Evolutionary conservation across 768 basidiomycete species (phyloP), one percentile per base, ranked within the genome.

Genomic region (Mycena polygramma): DNA sequence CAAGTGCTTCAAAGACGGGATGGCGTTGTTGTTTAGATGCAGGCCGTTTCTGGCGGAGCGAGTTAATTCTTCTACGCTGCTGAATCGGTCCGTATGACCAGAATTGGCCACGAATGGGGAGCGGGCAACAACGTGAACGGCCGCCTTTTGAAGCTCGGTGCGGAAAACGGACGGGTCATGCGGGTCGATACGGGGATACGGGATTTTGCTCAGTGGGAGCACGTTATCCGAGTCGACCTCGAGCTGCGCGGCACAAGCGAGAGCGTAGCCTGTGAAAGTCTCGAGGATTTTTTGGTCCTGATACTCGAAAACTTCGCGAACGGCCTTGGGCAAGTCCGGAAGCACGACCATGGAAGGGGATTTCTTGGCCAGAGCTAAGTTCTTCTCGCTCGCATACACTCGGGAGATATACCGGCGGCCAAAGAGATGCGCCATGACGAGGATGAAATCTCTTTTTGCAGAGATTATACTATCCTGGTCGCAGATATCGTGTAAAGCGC

Each of bases 101-200:
- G 92, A 93, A 65, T 85, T 90, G 0, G 92, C 90, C 9, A 89
- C 90, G 71, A 92, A 93, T 7, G 82, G 73, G 1, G 92, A 93
- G 11, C 91, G 87, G 36, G 83, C 84, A 1, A 79, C 74, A 30
- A 85, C 79, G 0, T 41, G 73, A n/a, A 84, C 76, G 9, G 85
- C 79, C 0, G 83, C 83, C 1, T 79, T 69, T 1, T 78, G 75
- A 46, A 91, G 80, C 68, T 84, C 76, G 5, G 67, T 37, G 6
- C 73, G 76, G 70, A 90, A 84, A 5, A 68, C 73, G 0, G 81
- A 68, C 39, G 26, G 41, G 26, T 17, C 36, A 45, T 35, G 35
- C 53, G 46, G 58, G 54, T 20, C n/a, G 11, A 66, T 61, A 11
- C 71, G 74, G 69, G 6, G 75, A 69, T 66, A 83, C 19, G 63